Base-by-base conservation (phyloP, 139 green algal species). In the Chlamydomonas applanata region DNA sequence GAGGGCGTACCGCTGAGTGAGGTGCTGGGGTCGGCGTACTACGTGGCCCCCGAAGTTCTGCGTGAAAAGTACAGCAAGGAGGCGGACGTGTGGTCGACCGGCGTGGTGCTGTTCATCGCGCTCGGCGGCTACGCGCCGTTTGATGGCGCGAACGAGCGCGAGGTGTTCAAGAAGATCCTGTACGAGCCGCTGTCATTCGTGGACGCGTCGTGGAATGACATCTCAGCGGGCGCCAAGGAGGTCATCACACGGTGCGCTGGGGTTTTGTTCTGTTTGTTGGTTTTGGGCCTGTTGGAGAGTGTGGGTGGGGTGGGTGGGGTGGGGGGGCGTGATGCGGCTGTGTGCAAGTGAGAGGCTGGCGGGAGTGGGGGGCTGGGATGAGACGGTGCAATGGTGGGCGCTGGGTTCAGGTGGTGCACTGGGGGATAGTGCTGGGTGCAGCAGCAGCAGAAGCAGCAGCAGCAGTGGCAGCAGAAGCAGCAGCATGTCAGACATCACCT, bases 91-190 rank as follows among this genome's bases (percentile, higher is more conserved):
- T 85, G 80, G 80, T 53, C 9, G 19, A 44, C 71, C 20, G 80
- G 80, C 35, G 62, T 85, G 5, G 68, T 82, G 20, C 67, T 85
- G 75, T 79, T 78, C 72, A 79, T 85, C 53, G 46, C 77, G n/a
- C 68, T 85, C 59, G 59, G 29, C 25, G 75, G 80, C 5, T 70
- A 69, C 22, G 45, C 80, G 27, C 80, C 80, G 40, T 85, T 82
- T 74, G 66, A 71, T 1, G 80, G 80, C 2, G 25, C 66, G 16
- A 80, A 74, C 34, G 71, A 76, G 30, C 36, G 36, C 22, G 49
- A 76, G 71, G 65, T 72, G 40, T 72, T 72, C 40, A 44, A 24
- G 40, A 72, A 60, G 34, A 71, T 66, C 52, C 20, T 74, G 52
- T 56, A 70, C 74, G 36, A 72, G 29, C 65, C 52, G 4, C 66